phyloP scores from a whole-genome alignment of 176 grass and related monocot species.

The Paspalum vaginatum region DNA sequence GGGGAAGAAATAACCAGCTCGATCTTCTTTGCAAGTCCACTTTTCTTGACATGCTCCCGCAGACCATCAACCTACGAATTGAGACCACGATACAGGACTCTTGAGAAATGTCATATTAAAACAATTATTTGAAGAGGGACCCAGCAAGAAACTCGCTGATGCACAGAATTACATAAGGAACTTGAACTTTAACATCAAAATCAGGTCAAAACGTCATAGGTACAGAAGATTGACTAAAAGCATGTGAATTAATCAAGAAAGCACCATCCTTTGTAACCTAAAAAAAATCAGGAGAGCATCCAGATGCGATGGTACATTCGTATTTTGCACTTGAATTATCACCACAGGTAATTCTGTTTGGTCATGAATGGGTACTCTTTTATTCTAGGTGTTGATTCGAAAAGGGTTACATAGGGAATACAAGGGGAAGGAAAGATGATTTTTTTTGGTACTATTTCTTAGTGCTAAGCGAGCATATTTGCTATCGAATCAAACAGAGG shows the following conservation, averaged over 20 bases:
- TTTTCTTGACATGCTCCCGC: slow-evolving; percentile 65
- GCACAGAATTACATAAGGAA: neutral
- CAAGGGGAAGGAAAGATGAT: too few species aligned
- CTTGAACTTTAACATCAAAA: neutral
- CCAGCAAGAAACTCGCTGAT: neutral
- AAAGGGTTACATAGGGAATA: neutral
- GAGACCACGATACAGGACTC: neutral
- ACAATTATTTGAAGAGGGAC: neutral
- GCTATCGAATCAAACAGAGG: neutral
- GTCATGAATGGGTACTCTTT: neutral
- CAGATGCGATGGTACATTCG: neutral
- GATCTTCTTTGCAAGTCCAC: slow-evolving; percentile 62
- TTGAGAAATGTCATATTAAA: slow-evolving; percentile 15
- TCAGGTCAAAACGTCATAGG: neutral
- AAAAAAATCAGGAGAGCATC: neutral
- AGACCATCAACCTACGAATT: slow-evolving; percentile 65
- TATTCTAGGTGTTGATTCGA: neutral
- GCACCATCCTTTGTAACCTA: neutral
- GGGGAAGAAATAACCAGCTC: slow-evolving; percentile 82
- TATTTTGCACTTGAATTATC: neutral
- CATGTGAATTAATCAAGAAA: slow-evolving; percentile 6
- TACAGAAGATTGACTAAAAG: neutral
- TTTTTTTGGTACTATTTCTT: neutral
- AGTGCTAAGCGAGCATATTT: neutral
- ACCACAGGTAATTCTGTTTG: neutral